Conservation (phyloP, 2,329 filamentous ascomycete genomes). For the Pseudophaeomoniella oleicola region DNA sequence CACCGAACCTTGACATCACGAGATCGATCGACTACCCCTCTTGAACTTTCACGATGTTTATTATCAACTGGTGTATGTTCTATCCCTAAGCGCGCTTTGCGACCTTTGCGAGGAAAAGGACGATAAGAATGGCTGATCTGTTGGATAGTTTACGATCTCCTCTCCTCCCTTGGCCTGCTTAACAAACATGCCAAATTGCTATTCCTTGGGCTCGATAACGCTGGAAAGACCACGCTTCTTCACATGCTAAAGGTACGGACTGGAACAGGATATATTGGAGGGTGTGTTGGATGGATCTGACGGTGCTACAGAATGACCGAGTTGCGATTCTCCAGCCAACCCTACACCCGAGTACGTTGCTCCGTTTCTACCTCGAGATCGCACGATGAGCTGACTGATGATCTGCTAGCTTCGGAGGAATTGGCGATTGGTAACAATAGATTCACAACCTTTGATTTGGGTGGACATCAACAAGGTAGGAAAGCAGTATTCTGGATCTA, state of each 20-base stretch:
- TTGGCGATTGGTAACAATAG: conserved; percentile 84
- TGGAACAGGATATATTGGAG: conserved; percentile 3
- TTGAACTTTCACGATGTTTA: conserved; percentile 59
- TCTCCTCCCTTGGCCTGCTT: conserved; percentile 71
- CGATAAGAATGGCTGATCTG: not conserved
- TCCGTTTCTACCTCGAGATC: conserved; percentile 1
- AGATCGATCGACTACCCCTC: not conserved
- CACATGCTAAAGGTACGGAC: conserved; percentile 84
- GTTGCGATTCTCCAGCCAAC: conserved; percentile 84
- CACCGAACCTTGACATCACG: no score
- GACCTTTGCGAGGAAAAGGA: no score
- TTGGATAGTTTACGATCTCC: conserved; percentile 66
- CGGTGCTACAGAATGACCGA: conserved; percentile 60
- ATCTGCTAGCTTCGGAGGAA: conserved; percentile 64
- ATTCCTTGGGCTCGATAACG: conserved; percentile 87
- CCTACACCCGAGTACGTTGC: conserved; percentile 67
- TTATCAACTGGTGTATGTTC: conserved; percentile 80
- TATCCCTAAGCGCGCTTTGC: no score
- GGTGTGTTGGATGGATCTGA: not conserved
- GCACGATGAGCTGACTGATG: conserved; percentile 2
- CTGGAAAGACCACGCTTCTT: conserved; percentile 82
- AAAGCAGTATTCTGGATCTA: conserved; percentile 26
- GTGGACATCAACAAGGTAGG: conserved; percentile 76
- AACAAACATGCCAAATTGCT: conserved; percentile 96
- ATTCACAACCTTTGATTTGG: conserved; percentile 89